Evolutionary conservation across 352 stramenopile species (phyloP).

Genomic region (Pythium brassicae): DNA sequence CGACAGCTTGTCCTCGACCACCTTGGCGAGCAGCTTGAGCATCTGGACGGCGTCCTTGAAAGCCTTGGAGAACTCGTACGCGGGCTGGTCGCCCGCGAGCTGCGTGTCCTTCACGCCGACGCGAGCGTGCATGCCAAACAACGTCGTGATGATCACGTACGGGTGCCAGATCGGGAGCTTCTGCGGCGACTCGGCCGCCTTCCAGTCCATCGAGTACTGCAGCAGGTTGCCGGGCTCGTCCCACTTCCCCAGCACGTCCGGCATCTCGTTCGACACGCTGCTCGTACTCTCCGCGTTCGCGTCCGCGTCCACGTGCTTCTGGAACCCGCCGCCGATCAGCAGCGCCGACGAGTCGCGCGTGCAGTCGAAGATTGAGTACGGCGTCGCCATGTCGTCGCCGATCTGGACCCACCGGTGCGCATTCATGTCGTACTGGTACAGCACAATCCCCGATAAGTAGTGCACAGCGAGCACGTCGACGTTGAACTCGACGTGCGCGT

Average conservation of each 20-base stretch:
- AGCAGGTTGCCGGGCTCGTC: conserved; percentile 68
- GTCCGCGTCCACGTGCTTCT: conserved; percentile 13
- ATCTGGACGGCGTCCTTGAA: conserved; percentile 83
- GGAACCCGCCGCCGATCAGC: conserved; percentile 54
- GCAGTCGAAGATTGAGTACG: conserved; percentile 69
- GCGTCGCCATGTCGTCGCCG: conserved; percentile 51
- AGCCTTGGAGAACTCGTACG: conserved; percentile 63
- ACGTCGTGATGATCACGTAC: conserved; percentile 77
- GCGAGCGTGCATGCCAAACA: conserved; percentile 82
- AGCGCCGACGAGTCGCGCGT: conserved; percentile 76
- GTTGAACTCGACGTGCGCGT: conserved; percentile 80
- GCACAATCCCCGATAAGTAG: conserved; percentile 59
- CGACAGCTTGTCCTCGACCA: conserved; percentile 62
- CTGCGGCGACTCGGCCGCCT: conserved; percentile 55
- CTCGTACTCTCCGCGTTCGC: neutral
- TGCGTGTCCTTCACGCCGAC: conserved; percentile 74
- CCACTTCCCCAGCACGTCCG: conserved; percentile 75
- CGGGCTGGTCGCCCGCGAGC: conserved; percentile 53
- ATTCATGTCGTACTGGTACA: conserved; percentile 79
- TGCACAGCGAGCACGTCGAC: conserved; percentile 72
- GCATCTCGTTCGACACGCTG: conserved; percentile 65
- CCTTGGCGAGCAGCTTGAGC: conserved; percentile 72
- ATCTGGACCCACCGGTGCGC: conserved; percentile 52
- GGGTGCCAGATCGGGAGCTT: conserved; percentile 84
- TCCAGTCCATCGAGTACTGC: conserved; percentile 78